These are phyloP conservation scores for Penicillium freii DNA, from an alignment of 2,329 filamentous ascomycete genomes.

Conservation along the genomic window DNA sequence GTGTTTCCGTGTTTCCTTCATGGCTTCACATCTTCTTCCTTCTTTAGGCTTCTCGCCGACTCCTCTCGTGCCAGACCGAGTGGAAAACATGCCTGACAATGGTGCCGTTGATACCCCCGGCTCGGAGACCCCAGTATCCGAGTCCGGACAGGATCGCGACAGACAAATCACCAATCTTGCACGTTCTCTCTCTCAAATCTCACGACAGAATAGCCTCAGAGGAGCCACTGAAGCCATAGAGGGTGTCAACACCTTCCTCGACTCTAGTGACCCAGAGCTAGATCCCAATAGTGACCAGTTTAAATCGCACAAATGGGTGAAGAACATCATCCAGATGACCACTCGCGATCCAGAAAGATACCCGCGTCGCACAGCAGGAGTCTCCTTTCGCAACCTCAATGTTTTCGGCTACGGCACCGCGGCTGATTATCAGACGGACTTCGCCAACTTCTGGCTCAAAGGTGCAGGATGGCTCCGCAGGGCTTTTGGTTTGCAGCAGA, in stretches of 20 bases:
- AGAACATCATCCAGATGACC: conserved; percentile 37
- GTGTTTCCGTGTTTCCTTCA: background rate
- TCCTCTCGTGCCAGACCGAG: background rate
- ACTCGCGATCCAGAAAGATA: conserved; percentile 34
- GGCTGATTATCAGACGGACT: conserved; percentile 46
- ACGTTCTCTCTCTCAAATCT: conserved; percentile 32
- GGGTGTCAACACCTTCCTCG: conserved; percentile 38
- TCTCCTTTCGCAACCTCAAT: conserved; percentile 46
- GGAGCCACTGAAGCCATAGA: background rate
- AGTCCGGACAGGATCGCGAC: conserved; percentile 25
- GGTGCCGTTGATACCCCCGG: background rate
- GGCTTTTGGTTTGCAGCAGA: conserved; percentile 33
- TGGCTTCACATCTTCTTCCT: conserved; percentile 5
- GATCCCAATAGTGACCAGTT: conserved; percentile 45
- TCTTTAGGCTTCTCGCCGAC: background rate
- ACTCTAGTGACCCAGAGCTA: conserved; percentile 36
- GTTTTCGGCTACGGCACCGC: conserved; percentile 46
- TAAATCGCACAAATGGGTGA: conserved; percentile 47
- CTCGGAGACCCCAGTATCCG: conserved; percentile 1
- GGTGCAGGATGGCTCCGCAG: conserved; percentile 29
- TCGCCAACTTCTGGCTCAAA: conserved; percentile 45
- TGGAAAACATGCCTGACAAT: background rate
- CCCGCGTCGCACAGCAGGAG: conserved; percentile 37
- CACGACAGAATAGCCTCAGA: conserved; percentile 21
- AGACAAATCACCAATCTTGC: conserved; percentile 31